These are phyloP conservation scores for Apiospora arundinis DNA, from an alignment of 2,329 filamentous ascomycete species.

Conservation along the genomic window DNA sequence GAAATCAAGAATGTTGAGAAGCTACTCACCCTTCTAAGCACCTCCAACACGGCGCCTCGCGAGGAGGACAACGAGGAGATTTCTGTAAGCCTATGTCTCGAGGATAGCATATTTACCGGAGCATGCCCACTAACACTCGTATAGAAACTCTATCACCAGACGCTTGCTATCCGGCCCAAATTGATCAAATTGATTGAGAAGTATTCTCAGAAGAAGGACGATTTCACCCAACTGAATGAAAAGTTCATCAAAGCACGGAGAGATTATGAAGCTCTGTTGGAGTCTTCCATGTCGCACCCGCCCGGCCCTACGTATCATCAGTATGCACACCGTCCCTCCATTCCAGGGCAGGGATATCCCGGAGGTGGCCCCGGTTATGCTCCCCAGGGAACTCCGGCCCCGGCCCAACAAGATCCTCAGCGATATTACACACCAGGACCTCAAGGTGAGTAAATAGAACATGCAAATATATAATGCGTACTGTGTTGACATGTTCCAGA, in stretches of 20 bases:
- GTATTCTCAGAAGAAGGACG: constrained; percentile 99
- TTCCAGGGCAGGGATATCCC: constrained; percentile 43
- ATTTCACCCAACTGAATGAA: constrained; percentile 97
- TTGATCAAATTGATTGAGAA: constrained; percentile 98
- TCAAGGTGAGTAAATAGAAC: constrained; percentile 41
- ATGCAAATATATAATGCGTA: constrained; percentile 45
- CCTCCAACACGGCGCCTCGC: constrained; percentile 78
- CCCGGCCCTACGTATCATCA: constrained; percentile 79
- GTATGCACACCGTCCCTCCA: constrained; percentile 60
- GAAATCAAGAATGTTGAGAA: constrained; percentile 71
- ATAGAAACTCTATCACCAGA: constrained; percentile 86
- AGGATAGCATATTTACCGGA: not conserved
- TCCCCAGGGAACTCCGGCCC: constrained; percentile 50
- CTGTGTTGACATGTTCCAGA: constrained; percentile 41
- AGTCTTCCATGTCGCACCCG: constrained; percentile 96
- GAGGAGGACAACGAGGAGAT: constrained; percentile 98
- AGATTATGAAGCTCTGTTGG: constrained; percentile 94
- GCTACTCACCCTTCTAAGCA: constrained; percentile 87
- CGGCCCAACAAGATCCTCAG: constrained; percentile 64
- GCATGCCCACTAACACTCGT: constrained; percentile 39
- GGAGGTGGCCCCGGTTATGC: constrained; percentile 43
- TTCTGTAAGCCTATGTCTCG: constrained; percentile 60
- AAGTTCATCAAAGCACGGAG: constrained; percentile 99
- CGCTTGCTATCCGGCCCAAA: constrained; percentile 92
- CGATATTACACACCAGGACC: constrained; percentile 72